Percentiles rank a stretch among this genome's conserved stretches.
These are phyloP conservation scores for Chlamydomonas incerta DNA, from an alignment of 139 green algal species.

Conservation along the genomic window DNA sequence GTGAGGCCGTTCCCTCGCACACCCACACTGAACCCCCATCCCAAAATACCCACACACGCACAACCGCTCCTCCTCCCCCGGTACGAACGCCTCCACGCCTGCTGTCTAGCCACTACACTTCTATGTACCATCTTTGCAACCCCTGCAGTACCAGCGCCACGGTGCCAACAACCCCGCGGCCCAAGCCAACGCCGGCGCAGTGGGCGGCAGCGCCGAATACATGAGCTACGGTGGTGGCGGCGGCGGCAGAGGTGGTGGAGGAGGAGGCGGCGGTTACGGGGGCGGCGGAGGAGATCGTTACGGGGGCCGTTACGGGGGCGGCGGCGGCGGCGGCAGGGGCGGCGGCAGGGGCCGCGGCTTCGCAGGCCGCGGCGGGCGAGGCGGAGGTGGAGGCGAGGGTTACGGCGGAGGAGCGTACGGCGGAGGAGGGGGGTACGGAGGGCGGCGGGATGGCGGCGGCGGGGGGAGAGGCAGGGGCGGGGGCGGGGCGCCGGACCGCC, in stretches of 20 bases:
- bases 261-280: neutral
- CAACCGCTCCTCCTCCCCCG: no score
- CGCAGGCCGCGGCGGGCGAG: neutral
- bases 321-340: neutral
- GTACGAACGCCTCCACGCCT: no score
- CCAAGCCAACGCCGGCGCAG: neutral
- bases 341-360: neutral
- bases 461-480: no score
- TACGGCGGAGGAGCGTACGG: neutral
- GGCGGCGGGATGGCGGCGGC: no score
- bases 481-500: no score
- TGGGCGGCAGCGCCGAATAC: neutral
- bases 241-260: no score
- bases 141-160: neutral
- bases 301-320: neutral
- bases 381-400: neutral
- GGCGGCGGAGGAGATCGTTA: neutral
- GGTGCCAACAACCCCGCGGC: neutral
- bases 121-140: no score
- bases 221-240: conserved; percentile 1
- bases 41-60: no score
- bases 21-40: no score
- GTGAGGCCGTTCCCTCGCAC: no score
- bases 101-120: no score
- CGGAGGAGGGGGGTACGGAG: neutral